Percentiles rank a stretch among this genome's conserved stretches.
These are phyloP conservation scores for Chlamydomonas schloesseri DNA, from an alignment of 139 green algal genomes.

Conservation along the genomic window DNA sequence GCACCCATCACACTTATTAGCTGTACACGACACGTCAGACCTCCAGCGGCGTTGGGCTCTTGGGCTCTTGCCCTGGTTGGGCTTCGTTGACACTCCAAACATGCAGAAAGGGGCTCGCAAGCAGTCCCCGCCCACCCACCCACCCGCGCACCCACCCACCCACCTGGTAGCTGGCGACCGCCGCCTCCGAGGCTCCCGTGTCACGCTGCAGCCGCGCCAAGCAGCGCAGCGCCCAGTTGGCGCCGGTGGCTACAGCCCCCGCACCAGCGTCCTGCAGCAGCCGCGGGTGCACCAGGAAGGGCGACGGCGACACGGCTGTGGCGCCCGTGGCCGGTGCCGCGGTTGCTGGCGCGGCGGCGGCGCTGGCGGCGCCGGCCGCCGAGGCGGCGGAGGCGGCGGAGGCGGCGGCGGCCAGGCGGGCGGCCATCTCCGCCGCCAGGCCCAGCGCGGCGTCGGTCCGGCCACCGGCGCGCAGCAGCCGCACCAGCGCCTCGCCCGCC, in stretches of 20 bases:
- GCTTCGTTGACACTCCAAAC: too few species aligned
- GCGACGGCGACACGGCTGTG: background rate
- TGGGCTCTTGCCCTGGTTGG: too few species aligned
- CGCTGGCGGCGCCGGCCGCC: background rate
- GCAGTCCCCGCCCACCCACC: background rate
- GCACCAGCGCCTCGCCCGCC: slow-evolving; percentile 66
- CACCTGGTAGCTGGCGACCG: slow-evolving; percentile 39
- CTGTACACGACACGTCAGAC: too few species aligned
- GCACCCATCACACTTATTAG: too few species aligned
- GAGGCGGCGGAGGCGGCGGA: background rate
- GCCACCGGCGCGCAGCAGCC: slow-evolving; percentile 44
- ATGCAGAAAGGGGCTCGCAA: too few species aligned
- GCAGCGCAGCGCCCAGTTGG: slow-evolving; percentile 34
- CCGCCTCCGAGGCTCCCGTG: background rate
- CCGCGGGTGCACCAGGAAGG: background rate
- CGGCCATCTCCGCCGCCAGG: slow-evolving; percentile 60
- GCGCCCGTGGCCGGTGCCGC: background rate
- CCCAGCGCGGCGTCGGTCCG: slow-evolving; percentile 38
- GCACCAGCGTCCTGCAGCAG: background rate
- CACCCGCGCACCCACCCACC: background rate
- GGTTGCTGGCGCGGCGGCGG: background rate
- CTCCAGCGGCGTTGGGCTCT: too few species aligned
- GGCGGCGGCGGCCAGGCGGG: background rate
- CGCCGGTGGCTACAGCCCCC: background rate
- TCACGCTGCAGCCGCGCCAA: slow-evolving; percentile 36